A percentile compares a stretch with the other conserved stretches of the same genome.
phyloP scores from a whole-genome alignment of 306 rosid species.

The Styphnolobium japonicum region DNA sequence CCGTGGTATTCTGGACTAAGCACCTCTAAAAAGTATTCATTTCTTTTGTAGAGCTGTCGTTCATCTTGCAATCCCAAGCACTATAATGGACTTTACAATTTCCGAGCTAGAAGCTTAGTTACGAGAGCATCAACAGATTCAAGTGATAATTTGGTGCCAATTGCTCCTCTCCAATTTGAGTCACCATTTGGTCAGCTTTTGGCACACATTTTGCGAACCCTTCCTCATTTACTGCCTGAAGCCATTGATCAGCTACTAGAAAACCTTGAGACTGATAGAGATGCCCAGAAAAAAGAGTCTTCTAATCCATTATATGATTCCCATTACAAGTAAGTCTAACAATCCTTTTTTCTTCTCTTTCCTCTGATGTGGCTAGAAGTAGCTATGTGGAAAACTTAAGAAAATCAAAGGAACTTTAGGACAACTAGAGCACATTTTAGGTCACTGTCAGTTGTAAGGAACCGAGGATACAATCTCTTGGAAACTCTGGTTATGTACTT shows the following conservation, averaged over 20 bases:
- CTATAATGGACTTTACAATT: constrained; percentile 45
- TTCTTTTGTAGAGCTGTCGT: constrained; percentile 51
- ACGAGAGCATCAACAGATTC: constrained; percentile 69
- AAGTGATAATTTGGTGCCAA: constrained; percentile 50
- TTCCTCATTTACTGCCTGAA: constrained; percentile 85
- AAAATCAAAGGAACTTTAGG: constrained; percentile 5
- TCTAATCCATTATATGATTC: constrained; percentile 39
- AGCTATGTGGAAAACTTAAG: neutral
- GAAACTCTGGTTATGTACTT: neutral
- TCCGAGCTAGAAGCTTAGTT: constrained; percentile 55
- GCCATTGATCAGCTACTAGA: constrained; percentile 90
- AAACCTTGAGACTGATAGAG: constrained; percentile 71
- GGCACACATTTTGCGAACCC: constrained; percentile 79
- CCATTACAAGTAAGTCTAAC: constrained; percentile 68
- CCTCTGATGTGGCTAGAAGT: constrained; percentile 9
- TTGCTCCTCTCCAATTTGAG: constrained; percentile 77
- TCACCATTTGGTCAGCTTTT: constrained; percentile 90
- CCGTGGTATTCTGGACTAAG: neutral
- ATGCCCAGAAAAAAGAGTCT: constrained; percentile 46
- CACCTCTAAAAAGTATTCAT: neutral
- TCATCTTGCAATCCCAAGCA: constrained; percentile 55
- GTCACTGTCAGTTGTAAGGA: neutral
- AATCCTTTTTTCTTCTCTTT: neutral
- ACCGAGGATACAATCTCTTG: neutral
- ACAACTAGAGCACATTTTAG: neutral